Evolutionary conservation across 768 basidiomycete genomes (phyloP), one percentile per base, ranked within the genome.

Genomic region (Pisolithus marmoratus): DNA sequence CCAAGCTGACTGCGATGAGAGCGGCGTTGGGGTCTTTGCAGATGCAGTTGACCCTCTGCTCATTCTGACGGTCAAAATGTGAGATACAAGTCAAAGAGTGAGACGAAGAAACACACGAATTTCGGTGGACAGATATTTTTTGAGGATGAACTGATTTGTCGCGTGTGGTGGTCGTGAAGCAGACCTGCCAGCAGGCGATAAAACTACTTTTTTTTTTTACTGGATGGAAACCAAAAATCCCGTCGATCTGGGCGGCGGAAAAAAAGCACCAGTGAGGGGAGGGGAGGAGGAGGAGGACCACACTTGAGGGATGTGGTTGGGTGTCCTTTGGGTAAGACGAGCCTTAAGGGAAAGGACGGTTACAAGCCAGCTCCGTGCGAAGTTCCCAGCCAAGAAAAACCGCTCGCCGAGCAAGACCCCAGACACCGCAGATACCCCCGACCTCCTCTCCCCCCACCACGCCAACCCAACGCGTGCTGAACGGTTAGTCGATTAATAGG

Each of bases 131-230:
- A 62, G 66, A 70, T 74, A 73, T 68, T 75, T n/a, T 74, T 69
- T 69, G 69, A 73, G 70, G 76, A 69, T 74, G 72, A 73, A 64
- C 67, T 58, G 72, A 73, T 73, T 72, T 75, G 72, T 77, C 76
- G 82, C 76, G 81, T 78, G 82, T 71, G 80, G 77, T 82, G 82
- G 86, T 85, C 85, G 84, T 87, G 77, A 84, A 81, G 76, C 79
- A 81, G 85, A 88, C 87, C 87, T 88, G 87, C 87, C 87, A 86
- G 87, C 87, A 88, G 87, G 86, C 83, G 78, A 80, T 72, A 75
- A 80, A 78, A 34, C 40, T 19, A 41, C 20, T 15, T 41, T 41
- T 20, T 26, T n/a, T 45, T 54, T 55, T 64, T 65, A 60, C 65
- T 62, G 67, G 76, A 77, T 67, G 69, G 55, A 34, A 60, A 61